Base-by-base conservation (phyloP, 1,284 basidiomycete species). In the Papiliotrema terrestris region DNA sequence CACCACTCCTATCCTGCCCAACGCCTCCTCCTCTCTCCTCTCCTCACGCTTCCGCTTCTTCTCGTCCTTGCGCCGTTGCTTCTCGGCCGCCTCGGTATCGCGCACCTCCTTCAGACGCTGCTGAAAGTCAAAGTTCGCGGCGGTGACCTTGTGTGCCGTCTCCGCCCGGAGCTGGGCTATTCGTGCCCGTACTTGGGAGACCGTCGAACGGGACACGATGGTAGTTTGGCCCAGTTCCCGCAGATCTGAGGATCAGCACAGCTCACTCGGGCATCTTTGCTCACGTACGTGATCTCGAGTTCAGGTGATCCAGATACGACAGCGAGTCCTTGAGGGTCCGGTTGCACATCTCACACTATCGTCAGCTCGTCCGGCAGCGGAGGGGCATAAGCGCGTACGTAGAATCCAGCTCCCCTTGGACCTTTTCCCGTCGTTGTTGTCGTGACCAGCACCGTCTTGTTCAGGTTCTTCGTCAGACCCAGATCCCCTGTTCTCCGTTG, bases 231-330 rank as follows among this genome's bases (percentile, higher is more conserved):
- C 96, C n/a, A 98, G 73, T 32, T 83, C 83, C 51, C 91, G 85
- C 48, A 60, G 56, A 50, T 63, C 54, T 60, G 46, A 29, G 9
- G 1, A 3, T 49, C 46, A 42, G 36, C 11, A 1, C 13, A 9
- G 26, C 19, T 4, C 8, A 14, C 19, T 37, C 4, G 13, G 17
- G 20, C 3, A 38, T 41, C 38, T 32, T 14, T 8, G 13, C 5
- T 2, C 29, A 85, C 91, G 72, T 74, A 96, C 93, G 96, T 58
- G 86, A 85, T 78, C 93, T 83, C 47, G 90, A 87, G 75, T 98
- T 99, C 55, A 99, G 85, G 73, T 99, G 96, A 74, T 98, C 95
- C 49, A 99, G 80, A 73, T 98, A 98, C 1, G 86, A 89, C 25
- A 87, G 83, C 57, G 86, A 94, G 71, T 98, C 95, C 76, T 96